phyloP scores from a whole-genome alignment of 2,329 filamentous ascomycete genomes.

The Exutisphaerella laricina region DNA sequence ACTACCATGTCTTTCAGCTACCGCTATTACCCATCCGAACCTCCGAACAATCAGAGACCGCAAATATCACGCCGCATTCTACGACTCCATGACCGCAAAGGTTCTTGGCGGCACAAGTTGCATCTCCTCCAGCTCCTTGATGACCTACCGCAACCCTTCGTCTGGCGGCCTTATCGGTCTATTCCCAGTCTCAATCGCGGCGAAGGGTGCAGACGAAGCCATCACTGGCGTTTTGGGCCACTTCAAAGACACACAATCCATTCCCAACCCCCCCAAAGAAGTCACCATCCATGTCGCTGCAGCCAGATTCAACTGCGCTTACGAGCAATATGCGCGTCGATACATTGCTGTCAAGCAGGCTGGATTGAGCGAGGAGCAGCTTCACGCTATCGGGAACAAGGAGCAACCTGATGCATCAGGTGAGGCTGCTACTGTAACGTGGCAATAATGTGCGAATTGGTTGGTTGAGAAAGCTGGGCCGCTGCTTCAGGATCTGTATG shows the following conservation, averaged over 20 bases:
- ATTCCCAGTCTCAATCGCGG: slow-evolving; percentile 16
- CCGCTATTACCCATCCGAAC: slow-evolving; percentile 8
- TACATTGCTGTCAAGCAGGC: slow-evolving; percentile 15
- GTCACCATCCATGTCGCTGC: slow-evolving; percentile 22
- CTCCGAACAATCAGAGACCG: slow-evolving; percentile 7
- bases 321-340: slow-evolving; percentile 23
- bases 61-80: slow-evolving; percentile 6
- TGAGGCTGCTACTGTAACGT: slow-evolving; percentile 13
- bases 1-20: slow-evolving; percentile 3
- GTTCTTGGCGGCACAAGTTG: slow-evolving; percentile 8
- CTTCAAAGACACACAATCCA: slow-evolving; percentile 9
- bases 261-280: slow-evolving; percentile 21
- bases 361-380: slow-evolving; percentile 10
- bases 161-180: slow-evolving; percentile 17
- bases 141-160: slow-evolving; percentile 11
- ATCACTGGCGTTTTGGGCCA: slow-evolving; percentile 5
- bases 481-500: slow-evolving; percentile 13
- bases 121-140: not conserved
- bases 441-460: slow-evolving; percentile 17
- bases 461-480: slow-evolving; percentile 15
- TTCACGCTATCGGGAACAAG: slow-evolving; percentile 1
- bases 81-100: slow-evolving; percentile 2
- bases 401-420: slow-evolving; percentile 16
- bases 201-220: slow-evolving; percentile 12
- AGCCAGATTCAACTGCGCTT: slow-evolving; percentile 17